Evolutionary conservation across 164 flowering plant genomes (phyloP).

Genomic region (Buxus sempervirens): DNA sequence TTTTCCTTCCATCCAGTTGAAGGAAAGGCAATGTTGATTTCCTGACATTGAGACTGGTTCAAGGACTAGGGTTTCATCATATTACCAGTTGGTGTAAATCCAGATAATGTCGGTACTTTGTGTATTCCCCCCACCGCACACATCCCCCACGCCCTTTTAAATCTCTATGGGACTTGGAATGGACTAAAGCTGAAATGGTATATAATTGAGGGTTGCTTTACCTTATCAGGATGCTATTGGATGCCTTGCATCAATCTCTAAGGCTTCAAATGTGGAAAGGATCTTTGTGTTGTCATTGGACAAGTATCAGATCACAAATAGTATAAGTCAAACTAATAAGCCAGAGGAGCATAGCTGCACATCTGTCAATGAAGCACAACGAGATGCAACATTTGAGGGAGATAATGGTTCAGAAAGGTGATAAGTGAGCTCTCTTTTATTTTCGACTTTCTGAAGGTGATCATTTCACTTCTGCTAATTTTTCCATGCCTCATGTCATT

Average conservation of each 20-base stretch:
- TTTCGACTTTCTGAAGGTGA: background rate
- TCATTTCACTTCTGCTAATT: background rate
- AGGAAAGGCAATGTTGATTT: no score
- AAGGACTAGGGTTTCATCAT: no score
- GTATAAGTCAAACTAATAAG: conserved; percentile 27
- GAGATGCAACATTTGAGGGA: conserved; percentile 3
- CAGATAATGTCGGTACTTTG: no score
- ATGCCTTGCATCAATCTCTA: conserved; percentile 69
- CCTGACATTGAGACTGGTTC: no score
- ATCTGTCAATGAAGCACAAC: conserved; percentile 24
- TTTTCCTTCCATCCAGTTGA: no score
- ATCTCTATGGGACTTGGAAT: background rate
- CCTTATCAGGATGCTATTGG: conserved; percentile 63
- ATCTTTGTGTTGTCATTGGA: conserved; percentile 46
- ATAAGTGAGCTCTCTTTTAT: background rate
- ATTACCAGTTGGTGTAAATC: no score
- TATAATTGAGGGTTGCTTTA: background rate
- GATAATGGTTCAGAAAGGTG: conserved; percentile 39
- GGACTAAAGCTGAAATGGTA: no score
- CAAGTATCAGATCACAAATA: conserved; percentile 34
- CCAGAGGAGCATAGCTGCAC: conserved; percentile 10
- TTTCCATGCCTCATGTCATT: background rate
- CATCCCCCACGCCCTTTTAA: no score
- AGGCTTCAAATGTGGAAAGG: conserved; percentile 51
- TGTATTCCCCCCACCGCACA: no score